Percentiles rank a stretch among this genome's conserved stretches.
phyloP scores from a whole-genome alignment of 164 flowering plant species.

The Santalum album region DNA sequence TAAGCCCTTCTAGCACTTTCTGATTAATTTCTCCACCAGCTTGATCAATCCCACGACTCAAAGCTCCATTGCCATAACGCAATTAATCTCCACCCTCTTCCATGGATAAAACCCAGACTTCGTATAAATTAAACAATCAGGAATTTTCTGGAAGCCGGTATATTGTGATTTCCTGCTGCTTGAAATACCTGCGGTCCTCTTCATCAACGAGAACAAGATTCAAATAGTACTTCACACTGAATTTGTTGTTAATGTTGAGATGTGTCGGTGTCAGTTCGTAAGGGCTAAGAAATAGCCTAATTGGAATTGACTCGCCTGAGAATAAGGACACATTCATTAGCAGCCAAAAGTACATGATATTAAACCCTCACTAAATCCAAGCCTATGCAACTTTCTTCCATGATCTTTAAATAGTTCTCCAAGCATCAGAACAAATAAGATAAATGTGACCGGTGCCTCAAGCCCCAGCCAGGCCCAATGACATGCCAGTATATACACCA shows the following conservation, averaged over 20 bases:
- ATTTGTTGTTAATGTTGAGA: constrained; percentile 6
- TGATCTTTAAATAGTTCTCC: no score
- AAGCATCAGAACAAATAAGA: no score
- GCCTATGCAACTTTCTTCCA: no score
- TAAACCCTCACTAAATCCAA: no score
- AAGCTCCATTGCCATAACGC: no score
- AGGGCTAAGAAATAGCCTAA: constrained; percentile 5
- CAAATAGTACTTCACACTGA: constrained; percentile 4
- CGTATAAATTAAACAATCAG: neutral
- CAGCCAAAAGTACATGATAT: no score
- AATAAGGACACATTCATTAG: neutral
- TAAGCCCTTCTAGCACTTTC: neutral
- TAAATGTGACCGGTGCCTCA: no score
- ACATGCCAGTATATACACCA: no score
- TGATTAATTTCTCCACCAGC: neutral
- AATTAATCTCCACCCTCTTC: no score
- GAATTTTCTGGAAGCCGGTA: constrained; percentile 3
- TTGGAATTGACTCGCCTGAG: constrained; percentile 3
- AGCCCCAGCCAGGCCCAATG: no score
- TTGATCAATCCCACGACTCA: neutral
- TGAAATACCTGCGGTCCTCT: constrained; percentile 5
- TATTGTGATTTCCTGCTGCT: constrained; percentile 6
- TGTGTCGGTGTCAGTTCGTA: constrained; percentile 5
- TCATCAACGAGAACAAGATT: constrained; percentile 4
- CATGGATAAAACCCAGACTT: neutral